A percentile compares a stretch with the other conserved stretches of the same genome.
These are phyloP conservation scores for Larix kaempferi DNA, from an alignment of 75 land plant species.

Conservation along the genomic window DNA sequence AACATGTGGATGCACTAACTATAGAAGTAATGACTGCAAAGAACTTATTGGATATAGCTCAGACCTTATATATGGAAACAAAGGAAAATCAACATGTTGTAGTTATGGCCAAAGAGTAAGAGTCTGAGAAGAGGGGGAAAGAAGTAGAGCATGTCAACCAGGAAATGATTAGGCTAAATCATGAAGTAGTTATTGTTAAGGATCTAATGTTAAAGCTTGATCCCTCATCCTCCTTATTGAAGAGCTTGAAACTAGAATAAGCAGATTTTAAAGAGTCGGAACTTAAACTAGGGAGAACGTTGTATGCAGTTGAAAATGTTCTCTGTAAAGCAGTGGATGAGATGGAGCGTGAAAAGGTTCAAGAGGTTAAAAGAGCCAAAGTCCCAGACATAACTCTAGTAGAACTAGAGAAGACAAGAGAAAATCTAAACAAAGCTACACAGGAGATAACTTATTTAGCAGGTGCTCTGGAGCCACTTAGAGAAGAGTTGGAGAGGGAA, in stretches of 20 bases:
- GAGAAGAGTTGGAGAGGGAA: conserved; percentile 5
- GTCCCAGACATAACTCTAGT: not conserved
- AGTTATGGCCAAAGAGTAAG: not conserved
- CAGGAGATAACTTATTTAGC: not conserved
- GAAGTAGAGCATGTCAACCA: conserved; percentile 4
- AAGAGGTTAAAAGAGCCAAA: not conserved
- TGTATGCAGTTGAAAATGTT: not conserved
- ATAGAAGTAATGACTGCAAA: too few species aligned
- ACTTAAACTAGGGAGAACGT: not conserved
- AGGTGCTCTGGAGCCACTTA: not conserved
- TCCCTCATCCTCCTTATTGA: not conserved
- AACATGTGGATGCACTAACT: conserved; percentile 11
- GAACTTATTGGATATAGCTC: too few species aligned
- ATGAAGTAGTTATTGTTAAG: not conserved
- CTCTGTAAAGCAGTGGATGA: not conserved
- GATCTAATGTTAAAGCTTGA: too few species aligned
- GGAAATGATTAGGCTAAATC: not conserved
- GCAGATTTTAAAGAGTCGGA: not conserved
- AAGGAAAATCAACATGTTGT: too few species aligned
- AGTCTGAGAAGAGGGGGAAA: not conserved
- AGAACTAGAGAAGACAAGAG: not conserved
- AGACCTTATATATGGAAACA: too few species aligned
- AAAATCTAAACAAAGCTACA: not conserved
- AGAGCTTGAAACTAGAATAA: too few species aligned
- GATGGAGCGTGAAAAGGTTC: too few species aligned